Base-by-base conservation (phyloP, 208 protist species). In the Trypanosoma brucei region DNA sequence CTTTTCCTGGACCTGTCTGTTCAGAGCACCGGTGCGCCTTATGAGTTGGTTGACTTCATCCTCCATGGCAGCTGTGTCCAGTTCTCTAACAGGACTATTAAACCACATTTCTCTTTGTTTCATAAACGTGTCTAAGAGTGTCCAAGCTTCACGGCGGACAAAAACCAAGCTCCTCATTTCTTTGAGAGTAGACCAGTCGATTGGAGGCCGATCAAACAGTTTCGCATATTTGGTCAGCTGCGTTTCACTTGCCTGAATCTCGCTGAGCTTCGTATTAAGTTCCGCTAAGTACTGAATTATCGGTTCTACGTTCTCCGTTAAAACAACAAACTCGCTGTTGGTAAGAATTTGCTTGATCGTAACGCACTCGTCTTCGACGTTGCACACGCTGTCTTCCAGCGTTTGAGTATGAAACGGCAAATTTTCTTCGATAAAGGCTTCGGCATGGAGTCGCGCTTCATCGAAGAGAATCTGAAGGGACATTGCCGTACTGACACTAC, bases 371-470 rank as follows among this genome's bases (percentile, higher is more conserved):
- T 95, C 91, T 53, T 95, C 88, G 7, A 95, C 78, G 59, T 81
- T 85, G 44, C 68, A 78, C 22, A 96, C 85, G 42, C 87, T 81
- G 5, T 61, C 52, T 54, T 87, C 74, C 13, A 97, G 77, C 8
- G 76, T 79, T 30, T 88, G 81, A 49, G 89, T 71, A 57, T 95
- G 92, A 0, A 62, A 45, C 31, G 83, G 44, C 62, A 95, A 78
- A 64, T 93, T 81, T 51, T 95, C 88, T 45, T 94, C 87, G 60
- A 92, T 91, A 69, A 94, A 95, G 44, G 92, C 86, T 55, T 92
- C 88, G 0, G 92, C 88, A 8, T 92, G 84, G 36, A 88, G 40
- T 38, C 87, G 70, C 11, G 84, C 83, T 35, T 95, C 86, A 44
- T 95, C 90, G 75, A 95, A 97, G 0, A 84, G 30, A 31, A 82